Evolutionary conservation across 1,284 basidiomycete genomes (phyloP).

Genomic region (Gymnopus androsaceus): DNA sequence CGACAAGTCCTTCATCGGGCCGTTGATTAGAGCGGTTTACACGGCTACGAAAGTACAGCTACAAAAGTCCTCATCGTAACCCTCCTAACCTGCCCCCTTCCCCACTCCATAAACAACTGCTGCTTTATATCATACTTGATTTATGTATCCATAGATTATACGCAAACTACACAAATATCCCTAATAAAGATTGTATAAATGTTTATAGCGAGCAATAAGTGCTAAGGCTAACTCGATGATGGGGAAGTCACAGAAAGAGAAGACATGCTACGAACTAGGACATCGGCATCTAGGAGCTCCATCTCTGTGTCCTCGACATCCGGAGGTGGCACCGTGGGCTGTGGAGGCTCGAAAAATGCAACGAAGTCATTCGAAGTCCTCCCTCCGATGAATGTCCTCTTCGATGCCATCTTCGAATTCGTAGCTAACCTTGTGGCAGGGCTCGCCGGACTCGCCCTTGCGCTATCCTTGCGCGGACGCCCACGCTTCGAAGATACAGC

Average conservation of each 20-base stretch:
- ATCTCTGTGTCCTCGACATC: not conserved
- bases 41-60: constrained; percentile 40
- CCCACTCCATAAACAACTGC: not conserved
- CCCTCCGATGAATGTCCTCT: not conserved
- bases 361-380: not conserved
- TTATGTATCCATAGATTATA: constrained; percentile 10
- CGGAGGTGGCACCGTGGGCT: not conserved
- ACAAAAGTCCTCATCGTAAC: too few species aligned
- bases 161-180: constrained; percentile 1
- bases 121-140: not conserved
- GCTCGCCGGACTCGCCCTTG: not conserved
- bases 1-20: constrained; percentile 46
- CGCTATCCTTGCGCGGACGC: not conserved
- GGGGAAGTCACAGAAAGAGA: constrained; percentile 18
- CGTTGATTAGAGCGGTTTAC: constrained; percentile 51
- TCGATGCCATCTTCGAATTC: not conserved
- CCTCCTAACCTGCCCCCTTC: not conserved
- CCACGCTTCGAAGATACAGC: constrained; percentile 6
- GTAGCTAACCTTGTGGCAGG: not conserved
- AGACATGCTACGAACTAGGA: constrained; percentile 12
- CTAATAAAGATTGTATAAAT: constrained; percentile 3
- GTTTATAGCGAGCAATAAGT: not conserved
- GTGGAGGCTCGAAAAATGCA: not conserved
- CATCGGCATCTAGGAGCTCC: not conserved
- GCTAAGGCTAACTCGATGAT: constrained; percentile 2